Conservation (phyloP, 1,139 yeast genomes). For the Pichia sp. region DNA sequence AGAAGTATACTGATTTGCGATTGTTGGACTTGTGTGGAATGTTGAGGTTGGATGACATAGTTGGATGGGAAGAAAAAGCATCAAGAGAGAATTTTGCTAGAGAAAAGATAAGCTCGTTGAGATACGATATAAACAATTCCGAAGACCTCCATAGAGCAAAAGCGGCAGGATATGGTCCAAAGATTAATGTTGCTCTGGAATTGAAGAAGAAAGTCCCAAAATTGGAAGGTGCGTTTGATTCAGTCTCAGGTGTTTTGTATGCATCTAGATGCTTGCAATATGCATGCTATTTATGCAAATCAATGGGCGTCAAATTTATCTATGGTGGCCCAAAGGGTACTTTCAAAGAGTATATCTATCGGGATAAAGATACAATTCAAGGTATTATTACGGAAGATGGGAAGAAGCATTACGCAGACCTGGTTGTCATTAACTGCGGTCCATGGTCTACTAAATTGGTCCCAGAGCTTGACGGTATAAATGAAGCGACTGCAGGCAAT, state of each 20-base stretch:
- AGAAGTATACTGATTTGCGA: constrained; percentile 25
- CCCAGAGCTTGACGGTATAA: constrained; percentile 33
- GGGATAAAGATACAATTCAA: constrained; percentile 21
- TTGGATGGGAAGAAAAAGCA: constrained; percentile 28
- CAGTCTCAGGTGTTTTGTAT: constrained; percentile 37
- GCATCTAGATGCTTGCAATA: constrained; percentile 37
- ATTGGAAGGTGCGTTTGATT: constrained; percentile 34
- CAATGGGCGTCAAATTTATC: constrained; percentile 33
- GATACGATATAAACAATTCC: constrained; percentile 27
- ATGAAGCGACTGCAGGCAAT: constrained; percentile 37
- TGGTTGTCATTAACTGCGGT: constrained; percentile 38
- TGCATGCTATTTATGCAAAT: constrained; percentile 29
- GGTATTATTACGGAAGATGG: constrained; percentile 36
- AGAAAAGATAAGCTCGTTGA: constrained; percentile 32
- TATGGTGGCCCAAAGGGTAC: constrained; percentile 22
- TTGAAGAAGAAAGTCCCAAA: constrained; percentile 21
- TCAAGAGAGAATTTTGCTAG: constrained; percentile 29
- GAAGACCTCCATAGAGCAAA: constrained; percentile 20
- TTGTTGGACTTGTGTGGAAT: constrained; percentile 32
- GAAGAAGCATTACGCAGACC: constrained; percentile 30
- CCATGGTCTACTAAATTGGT: constrained; percentile 38
- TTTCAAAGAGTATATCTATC: neutral
- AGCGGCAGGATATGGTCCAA: constrained; percentile 29
- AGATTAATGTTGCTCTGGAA: constrained; percentile 24
- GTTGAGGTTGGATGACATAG: constrained; percentile 29